Conservation (phyloP, 495 filamentous ascomycete genomes). For the Trichocladium uniseriatum region DNA sequence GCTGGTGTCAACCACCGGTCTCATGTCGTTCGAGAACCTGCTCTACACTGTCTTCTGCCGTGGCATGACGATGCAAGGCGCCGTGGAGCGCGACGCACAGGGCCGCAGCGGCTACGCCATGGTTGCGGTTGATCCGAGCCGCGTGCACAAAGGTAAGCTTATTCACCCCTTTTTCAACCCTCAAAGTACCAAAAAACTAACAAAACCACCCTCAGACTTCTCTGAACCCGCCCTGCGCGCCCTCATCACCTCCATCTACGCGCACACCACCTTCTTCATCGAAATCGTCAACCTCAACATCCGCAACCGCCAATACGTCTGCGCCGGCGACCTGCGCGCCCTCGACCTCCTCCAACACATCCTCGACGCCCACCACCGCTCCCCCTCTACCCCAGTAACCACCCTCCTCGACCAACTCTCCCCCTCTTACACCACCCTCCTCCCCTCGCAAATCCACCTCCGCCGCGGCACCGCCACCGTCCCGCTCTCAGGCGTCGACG, state of each 20-base stretch:
- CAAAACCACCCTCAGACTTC: slow-evolving; percentile 86
- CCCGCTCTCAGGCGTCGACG: slow-evolving; percentile 85
- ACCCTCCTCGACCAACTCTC: too few relatives aligned
- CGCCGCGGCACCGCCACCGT: slow-evolving; percentile 77
- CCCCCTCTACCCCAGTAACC: too few relatives aligned
- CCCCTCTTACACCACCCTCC: too few relatives aligned
- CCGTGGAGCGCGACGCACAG: slow-evolving; percentile 78
- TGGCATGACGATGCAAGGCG: slow-evolving; percentile 92
- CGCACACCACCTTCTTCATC: slow-evolving; percentile 77
- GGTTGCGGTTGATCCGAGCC: slow-evolving; percentile 87
- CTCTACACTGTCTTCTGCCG: slow-evolving; percentile 95
- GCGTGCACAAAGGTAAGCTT: slow-evolving; percentile 38
- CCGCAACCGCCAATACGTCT: slow-evolving; percentile 90
- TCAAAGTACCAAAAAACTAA: too few relatives aligned
- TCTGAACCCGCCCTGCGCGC: slow-evolving; percentile 82
- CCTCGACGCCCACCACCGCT: too few relatives aligned
- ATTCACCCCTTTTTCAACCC: slow-evolving; percentile 28
- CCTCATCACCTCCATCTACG: slow-evolving; percentile 76
- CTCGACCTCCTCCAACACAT: too few relatives aligned
- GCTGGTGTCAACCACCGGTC: slow-evolving; percentile 77
- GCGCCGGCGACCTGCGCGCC: slow-evolving; percentile 57
- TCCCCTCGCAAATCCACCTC: too few relatives aligned
- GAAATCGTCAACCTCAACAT: slow-evolving; percentile 98
- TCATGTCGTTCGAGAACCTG: slow-evolving; percentile 89
- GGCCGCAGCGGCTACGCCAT: slow-evolving; percentile 89